Base-by-base conservation (phyloP, 2,329 filamentous ascomycete genomes). In the Hypoxylon sp. region DNA sequence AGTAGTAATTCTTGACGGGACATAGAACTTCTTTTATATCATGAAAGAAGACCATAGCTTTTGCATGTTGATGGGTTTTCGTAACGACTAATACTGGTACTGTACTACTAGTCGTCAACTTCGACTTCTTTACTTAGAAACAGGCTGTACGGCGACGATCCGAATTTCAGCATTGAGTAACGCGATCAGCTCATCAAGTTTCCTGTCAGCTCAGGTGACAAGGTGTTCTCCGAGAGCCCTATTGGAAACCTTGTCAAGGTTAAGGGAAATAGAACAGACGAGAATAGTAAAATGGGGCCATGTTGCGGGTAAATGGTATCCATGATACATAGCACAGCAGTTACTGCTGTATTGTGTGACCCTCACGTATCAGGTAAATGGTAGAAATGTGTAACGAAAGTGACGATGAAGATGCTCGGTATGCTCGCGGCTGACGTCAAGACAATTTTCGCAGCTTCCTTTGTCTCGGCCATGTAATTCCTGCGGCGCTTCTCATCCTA, bases 101-200 rank as follows among this genome's bases (percentile, higher is more conserved):
- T 10, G 40, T 20, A 22, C 17, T 2, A 6, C 40, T 11, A 10
- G 17, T 11, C 17, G 17, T 22, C 40, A 22, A 44, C 40, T 44
- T 44, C 22, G 31, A 42, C 14, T 30, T 50, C 31, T 49, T 58
- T 49, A 33, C 54, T 46, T 56, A 46, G 54, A 44, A 31, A 25
- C 8, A 55, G 53, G 35, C 35, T 55, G 20, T 42, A 55, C 37
- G 44, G 5, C 14, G 53, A 44, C 22, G 53, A 56, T 44, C 53
- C 33, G 42, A 48, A 58, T 58, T 48, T 48, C 25, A 58, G 31
- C 42, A n/a, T 7, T 50, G 8, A 11, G 30, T 37, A 49, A 22
- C 5, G 17, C 2, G 11, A 57, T 48, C 25, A 10, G 25, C 44
- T 33, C 8, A 25, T 14, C 10, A 31, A 25, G 14, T 33, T 44